Percentiles rank a stretch among this genome's conserved stretches.
phyloP scores from a whole-genome alignment of 1,284 basidiomycete species.

The Erythrobasidium hasegawianum region DNA sequence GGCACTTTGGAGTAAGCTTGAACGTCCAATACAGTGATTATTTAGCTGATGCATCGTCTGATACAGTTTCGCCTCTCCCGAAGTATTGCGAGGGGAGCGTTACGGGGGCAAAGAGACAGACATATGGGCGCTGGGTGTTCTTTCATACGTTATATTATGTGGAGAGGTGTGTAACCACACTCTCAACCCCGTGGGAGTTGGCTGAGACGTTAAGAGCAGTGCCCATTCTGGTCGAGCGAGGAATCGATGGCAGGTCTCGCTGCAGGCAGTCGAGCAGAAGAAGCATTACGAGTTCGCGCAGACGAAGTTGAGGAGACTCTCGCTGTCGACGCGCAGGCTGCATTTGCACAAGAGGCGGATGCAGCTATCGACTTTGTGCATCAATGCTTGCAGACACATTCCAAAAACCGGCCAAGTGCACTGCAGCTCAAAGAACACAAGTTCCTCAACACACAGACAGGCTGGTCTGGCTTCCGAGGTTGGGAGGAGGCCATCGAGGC shows the following conservation, averaged over 20 bases:
- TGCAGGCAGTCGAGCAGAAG: constrained; percentile 43
- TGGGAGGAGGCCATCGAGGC: constrained; percentile 44
- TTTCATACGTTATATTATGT: constrained; percentile 89
- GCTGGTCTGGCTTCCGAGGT: constrained; percentile 48
- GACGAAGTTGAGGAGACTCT: constrained; percentile 36
- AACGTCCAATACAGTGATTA: too few relatives aligned
- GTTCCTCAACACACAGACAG: constrained; percentile 65
- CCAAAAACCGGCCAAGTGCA: constrained; percentile 70
- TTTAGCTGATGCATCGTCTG: background rate
- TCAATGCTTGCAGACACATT: constrained; percentile 71
- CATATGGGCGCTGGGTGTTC: constrained; percentile 97
- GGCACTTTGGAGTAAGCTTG: constrained; percentile 47
- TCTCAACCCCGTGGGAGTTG: background rate
- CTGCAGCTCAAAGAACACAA: constrained; percentile 69
- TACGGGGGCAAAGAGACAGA: constrained; percentile 97
- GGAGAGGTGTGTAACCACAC: constrained; percentile 70
- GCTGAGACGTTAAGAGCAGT: constrained; percentile 15
- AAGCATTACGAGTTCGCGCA: constrained; percentile 21
- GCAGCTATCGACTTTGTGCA: constrained; percentile 75
- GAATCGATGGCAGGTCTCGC: constrained; percentile 52
- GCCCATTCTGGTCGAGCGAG: constrained; percentile 69
- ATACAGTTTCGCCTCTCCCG: constrained; percentile 79
- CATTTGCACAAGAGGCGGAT: constrained; percentile 72
- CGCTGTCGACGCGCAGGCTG: constrained; percentile 44
- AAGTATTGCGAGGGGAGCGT: constrained; percentile 89